These are phyloP conservation scores for Pseudocercospora crystallina DNA, from an alignment of 2,329 filamentous ascomycete species.

Conservation along the genomic window DNA sequence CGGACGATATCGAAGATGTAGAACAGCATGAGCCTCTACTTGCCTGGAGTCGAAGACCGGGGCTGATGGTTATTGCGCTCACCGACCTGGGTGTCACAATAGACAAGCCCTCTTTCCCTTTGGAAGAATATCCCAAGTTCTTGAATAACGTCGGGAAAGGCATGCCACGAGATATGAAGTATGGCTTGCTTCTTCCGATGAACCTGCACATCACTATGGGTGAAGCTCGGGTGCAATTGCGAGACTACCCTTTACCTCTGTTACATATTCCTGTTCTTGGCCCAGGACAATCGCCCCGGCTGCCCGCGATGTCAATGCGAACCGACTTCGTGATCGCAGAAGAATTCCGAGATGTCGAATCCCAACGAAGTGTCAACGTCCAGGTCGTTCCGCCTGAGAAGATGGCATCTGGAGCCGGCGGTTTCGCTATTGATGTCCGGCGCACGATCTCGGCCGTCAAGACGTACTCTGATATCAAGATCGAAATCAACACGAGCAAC, in stretches of 20 bases:
- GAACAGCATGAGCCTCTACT: constrained; percentile 84
- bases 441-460: constrained; percentile 94
- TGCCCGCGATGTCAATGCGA: constrained; percentile 79
- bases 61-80: constrained; percentile 75
- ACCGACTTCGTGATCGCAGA: constrained; percentile 96
- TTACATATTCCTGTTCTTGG: constrained; percentile 85
- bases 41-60: constrained; percentile 79
- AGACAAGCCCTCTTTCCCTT: constrained; percentile 89
- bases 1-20: constrained; percentile 75
- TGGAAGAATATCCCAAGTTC: constrained; percentile 78
- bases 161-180: constrained; percentile 88
- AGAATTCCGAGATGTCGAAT: constrained; percentile 80
- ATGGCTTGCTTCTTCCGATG: constrained; percentile 86
- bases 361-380: constrained; percentile 75
- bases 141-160: constrained; percentile 91
- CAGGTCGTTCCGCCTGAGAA: constrained; percentile 75
- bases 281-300: constrained; percentile 71
- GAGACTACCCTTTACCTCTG: constrained; percentile 91
- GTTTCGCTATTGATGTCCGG: constrained; percentile 81
- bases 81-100: constrained; percentile 81
- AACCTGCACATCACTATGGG: constrained; percentile 86
- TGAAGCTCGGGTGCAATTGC: constrained; percentile 79
- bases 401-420: constrained; percentile 56
- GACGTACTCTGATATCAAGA: constrained; percentile 86
- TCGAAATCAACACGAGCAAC: constrained; percentile 90